phyloP scores from a whole-genome alignment of 805 yeast genomes.

The Candida parachauliodes region DNA sequence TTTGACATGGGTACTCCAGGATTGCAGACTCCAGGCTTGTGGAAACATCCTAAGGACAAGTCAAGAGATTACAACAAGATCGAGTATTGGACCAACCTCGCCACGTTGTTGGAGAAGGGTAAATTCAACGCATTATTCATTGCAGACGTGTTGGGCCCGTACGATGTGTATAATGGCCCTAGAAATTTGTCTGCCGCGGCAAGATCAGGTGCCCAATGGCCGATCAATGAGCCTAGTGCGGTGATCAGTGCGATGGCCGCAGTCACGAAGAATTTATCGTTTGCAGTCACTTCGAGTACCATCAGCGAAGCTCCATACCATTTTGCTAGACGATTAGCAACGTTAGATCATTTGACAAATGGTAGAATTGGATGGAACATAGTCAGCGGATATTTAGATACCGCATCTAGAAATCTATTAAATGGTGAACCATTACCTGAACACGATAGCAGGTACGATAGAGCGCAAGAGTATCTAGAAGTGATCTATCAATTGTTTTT shows the following conservation, averaged over 20 bases:
- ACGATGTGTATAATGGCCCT: conserved; percentile 41
- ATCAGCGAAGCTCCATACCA: conserved; percentile 42
- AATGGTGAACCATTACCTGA: conserved; percentile 35
- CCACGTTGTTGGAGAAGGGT: conserved; percentile 37
- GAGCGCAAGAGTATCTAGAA: conserved; percentile 41
- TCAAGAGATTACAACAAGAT: conserved; percentile 22
- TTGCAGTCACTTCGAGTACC: conserved; percentile 43
- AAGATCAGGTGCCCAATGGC: conserved; percentile 29
- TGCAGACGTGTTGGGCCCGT: conserved; percentile 40
- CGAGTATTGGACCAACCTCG: conserved; percentile 36
- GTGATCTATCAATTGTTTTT: conserved; percentile 37
- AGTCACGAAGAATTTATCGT: conserved; percentile 37
- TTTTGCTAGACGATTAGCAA: conserved; percentile 41
- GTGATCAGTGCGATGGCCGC: conserved; percentile 42
- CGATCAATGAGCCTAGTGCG: conserved; percentile 36
- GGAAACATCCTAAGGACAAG: conserved; percentile 38
- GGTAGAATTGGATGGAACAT: conserved; percentile 49
- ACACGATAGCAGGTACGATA: conserved; percentile 39
- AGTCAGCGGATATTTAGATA: conserved; percentile 40
- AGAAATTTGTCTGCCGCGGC: conserved; percentile 35
- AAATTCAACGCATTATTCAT: conserved; percentile 38
- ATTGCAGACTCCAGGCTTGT: conserved; percentile 24
- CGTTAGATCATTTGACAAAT: conserved; percentile 40
- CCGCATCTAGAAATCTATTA: conserved; percentile 36
- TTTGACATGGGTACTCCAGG: conserved; percentile 31